phyloP scores from a whole-genome alignment of 192 early-diverging fungal genomes.

The Lobulomyces angularis region DNA sequence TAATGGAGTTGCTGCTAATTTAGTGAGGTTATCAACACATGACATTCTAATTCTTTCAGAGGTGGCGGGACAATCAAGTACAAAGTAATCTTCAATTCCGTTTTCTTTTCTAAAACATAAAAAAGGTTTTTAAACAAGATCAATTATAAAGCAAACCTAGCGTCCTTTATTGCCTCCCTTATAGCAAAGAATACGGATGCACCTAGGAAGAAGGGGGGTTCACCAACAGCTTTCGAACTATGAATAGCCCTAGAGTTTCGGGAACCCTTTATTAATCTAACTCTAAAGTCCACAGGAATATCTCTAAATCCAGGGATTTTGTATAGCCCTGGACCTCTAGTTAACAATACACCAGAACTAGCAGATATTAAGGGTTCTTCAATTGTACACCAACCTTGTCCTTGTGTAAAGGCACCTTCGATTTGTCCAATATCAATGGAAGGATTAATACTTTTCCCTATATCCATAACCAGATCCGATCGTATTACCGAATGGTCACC shows the following conservation, averaged over 20 bases:
- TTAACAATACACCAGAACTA: conserved; percentile 55
- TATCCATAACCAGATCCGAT: conserved; percentile 73
- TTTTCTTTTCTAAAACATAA: conserved; percentile 6
- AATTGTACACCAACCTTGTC: conserved; percentile 71
- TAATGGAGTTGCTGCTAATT: conserved; percentile 17
- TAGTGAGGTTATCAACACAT: conserved; percentile 52
- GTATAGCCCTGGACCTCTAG: conserved; percentile 74
- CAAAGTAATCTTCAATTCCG: conserved; percentile 35
- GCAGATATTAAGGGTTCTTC: conserved; percentile 72
- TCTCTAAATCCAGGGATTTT: conserved; percentile 78
- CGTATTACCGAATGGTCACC: conserved; percentile 63
- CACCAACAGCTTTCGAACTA: conserved; percentile 74
- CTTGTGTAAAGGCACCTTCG: conserved; percentile 77
- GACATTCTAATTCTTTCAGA: conserved; percentile 60
- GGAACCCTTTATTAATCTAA: conserved; percentile 47
- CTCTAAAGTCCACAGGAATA: conserved; percentile 69
- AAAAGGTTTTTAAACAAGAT: neutral
- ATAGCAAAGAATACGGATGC: conserved; percentile 66
- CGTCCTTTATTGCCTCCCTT: conserved; percentile 60
- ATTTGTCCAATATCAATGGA: conserved; percentile 84
- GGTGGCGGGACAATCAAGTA: conserved; percentile 64
- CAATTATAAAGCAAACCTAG: conserved; percentile 29
- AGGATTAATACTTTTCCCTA: conserved; percentile 72
- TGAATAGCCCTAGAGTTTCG: conserved; percentile 49
- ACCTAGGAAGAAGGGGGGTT: conserved; percentile 78